A percentile compares a stretch with the other conserved stretches of the same genome.
Evolutionary conservation across 441 rosid genomes (phyloP).

Genomic region (Corymbia calophylla): DNA sequence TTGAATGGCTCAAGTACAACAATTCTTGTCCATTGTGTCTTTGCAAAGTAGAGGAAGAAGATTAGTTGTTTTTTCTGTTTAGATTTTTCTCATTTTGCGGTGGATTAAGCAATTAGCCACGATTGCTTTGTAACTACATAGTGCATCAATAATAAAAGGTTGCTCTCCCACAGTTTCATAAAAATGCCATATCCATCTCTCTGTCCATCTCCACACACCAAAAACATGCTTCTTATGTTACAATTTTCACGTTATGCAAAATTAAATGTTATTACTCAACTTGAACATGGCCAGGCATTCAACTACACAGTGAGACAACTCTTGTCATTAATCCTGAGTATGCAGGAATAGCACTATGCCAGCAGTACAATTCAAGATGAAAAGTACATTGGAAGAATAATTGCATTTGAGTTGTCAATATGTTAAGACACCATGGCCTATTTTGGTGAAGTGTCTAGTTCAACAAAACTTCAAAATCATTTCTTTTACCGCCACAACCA

Average conservation of each 20-base stretch:
- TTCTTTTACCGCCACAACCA: too few relatives aligned
- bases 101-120: too few relatives aligned
- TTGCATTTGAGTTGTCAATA: too few relatives aligned
- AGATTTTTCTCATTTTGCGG: background rate
- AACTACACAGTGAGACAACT: background rate
- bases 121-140: background rate
- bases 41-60: background rate
- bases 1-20: background rate
- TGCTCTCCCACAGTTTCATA: too few relatives aligned
- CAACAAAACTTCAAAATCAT: too few relatives aligned
- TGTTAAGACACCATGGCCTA: too few relatives aligned
- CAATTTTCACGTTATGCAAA: background rate
- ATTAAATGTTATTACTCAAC: background rate
- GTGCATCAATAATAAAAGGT: too few relatives aligned
- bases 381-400: too few relatives aligned
- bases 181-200: too few relatives aligned
- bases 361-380: too few relatives aligned
- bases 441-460: too few relatives aligned
- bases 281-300: background rate
- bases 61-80: background rate
- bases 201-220: background rate
- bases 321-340: background rate
- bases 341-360: too few relatives aligned
- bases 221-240: background rate
- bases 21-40: background rate